Base-by-base conservation (phyloP, 208 protist species). In the Crithidia thermophila region DNA sequence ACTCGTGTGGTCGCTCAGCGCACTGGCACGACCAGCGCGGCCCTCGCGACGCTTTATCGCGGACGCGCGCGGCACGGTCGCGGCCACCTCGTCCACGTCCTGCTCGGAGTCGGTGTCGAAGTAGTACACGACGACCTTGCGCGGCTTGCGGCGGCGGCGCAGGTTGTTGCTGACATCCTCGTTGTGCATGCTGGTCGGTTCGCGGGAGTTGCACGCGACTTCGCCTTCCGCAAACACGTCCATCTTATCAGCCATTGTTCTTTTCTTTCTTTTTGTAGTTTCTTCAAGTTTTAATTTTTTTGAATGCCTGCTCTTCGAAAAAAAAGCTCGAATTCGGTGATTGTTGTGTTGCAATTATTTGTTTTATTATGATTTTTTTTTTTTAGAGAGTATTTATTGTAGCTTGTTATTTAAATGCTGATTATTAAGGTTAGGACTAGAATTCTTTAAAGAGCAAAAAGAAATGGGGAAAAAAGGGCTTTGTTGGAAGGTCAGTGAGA, bases 91-190 rank as follows among this genome's bases (percentile, higher is more conserved):
- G 3, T 31, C 50, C n/a, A n/a, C n/a, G 21, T 39, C 36, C 28
- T 34, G 14, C 23, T 75, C 68, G 1, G 40, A 21, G 30, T 68
- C 68, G 1, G 51, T 56, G 43, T 75, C 60, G 43, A 75, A 67
- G 36, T 75, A 75, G 52, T 75, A 75, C 7, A 75, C 61, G n/a
- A 75, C 53, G 5, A 75, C 68, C 43, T 67, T 75, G 34, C 68
- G 53, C n/a, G 68, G 68, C 20, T 53, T 51, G 52, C 68, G 60
- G 34, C 60, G 51, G 42, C 33, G 68, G 4, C 13, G 49, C 28
- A 8, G 42, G 28, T 8, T 34, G 18, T 13, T 7, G 10, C 31
- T 33, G 20, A 13, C 46, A 7, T n/a, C 59, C 28, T 8, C 25
- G 33, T 47, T 21, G 0, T 3, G 4, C 16, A 39, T 36, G 27